phyloP scores from a whole-genome alignment of 768 basidiomycete species.

The Boletus sp. region DNA sequence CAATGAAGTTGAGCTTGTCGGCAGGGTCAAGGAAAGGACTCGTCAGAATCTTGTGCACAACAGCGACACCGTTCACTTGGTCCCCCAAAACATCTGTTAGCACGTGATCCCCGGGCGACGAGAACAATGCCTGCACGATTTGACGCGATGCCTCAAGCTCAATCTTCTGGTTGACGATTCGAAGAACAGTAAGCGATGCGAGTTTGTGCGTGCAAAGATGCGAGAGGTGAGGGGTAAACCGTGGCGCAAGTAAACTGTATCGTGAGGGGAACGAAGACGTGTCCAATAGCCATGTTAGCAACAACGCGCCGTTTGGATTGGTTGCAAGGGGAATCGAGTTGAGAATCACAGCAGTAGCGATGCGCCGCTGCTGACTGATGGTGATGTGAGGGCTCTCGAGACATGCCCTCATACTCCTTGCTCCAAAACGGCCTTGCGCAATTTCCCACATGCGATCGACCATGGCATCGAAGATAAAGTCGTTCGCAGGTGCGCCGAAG shows the following conservation, averaged over 20 bases:
- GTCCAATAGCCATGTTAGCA: conserved; percentile 96
- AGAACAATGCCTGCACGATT: conserved; percentile 87
- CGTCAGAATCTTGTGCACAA: conserved; percentile 89
- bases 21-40: conserved; percentile 78
- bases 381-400: conserved; percentile 88
- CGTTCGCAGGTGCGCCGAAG: conserved; percentile 85
- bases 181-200: conserved; percentile 89
- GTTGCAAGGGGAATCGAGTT: conserved; percentile 98
- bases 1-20: conserved; percentile 69
- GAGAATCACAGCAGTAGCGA: conserved; percentile 90
- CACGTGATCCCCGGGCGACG: conserved; percentile 85
- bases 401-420: conserved; percentile 96
- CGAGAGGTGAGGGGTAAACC: conserved; percentile 94
- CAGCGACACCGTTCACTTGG: conserved; percentile 93
- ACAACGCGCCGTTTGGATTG: conserved; percentile 93
- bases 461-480: conserved; percentile 98
- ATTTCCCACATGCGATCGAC: conserved; percentile 98
- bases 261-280: conserved; percentile 94
- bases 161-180: conserved; percentile 95
- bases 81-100: conserved; percentile 93
- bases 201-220: conserved; percentile 98
- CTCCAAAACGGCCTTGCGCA: conserved; percentile 96
- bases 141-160: conserved; percentile 86
- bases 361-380: conserved; percentile 88
- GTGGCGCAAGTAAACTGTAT: conserved; percentile 90